phyloP scores from a whole-genome alignment of 768 basidiomycete species.

The Dacryopinax spathularia region DNA sequence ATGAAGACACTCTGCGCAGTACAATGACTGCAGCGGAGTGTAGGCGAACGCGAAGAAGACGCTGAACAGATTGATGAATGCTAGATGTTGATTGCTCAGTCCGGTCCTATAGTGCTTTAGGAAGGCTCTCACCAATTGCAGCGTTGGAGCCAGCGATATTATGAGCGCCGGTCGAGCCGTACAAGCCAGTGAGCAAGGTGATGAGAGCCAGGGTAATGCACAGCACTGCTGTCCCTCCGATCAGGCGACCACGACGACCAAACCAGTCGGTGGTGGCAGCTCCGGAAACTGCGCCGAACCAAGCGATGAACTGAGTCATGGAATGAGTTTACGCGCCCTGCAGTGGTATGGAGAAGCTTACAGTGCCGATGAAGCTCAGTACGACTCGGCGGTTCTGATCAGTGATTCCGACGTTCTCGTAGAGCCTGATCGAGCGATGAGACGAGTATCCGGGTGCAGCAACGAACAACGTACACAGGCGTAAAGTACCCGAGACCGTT shows the following conservation, averaged over 20 bases:
- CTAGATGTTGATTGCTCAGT: conserved; percentile 13
- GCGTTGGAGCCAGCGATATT: neutral
- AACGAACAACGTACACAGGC: conserved; percentile 4
- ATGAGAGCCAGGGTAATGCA: neutral
- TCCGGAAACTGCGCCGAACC: neutral
- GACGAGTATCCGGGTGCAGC: neutral
- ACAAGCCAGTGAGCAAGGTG: neutral
- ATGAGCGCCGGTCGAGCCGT: neutral
- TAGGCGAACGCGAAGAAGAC: conserved; percentile 38
- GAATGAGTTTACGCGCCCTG: neutral
- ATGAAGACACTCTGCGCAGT: conserved; percentile 41
- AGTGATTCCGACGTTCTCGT: neutral
- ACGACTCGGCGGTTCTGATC: conserved; percentile 1
- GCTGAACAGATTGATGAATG: conserved; percentile 20
- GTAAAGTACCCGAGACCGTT: conserved; percentile 38
- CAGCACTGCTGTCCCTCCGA: neutral
- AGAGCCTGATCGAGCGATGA: neutral
- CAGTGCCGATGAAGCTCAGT: neutral
- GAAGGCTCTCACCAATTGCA: neutral
- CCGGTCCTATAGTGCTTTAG: no score
- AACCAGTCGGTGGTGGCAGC: neutral
- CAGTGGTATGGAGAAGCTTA: neutral
- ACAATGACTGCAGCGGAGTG: conserved; percentile 45
- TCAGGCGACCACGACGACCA: neutral
- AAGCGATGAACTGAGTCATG: neutral